Base-by-base conservation (phyloP, 2,329 filamentous ascomycete species). In the Phialocephala sp. region DNA sequence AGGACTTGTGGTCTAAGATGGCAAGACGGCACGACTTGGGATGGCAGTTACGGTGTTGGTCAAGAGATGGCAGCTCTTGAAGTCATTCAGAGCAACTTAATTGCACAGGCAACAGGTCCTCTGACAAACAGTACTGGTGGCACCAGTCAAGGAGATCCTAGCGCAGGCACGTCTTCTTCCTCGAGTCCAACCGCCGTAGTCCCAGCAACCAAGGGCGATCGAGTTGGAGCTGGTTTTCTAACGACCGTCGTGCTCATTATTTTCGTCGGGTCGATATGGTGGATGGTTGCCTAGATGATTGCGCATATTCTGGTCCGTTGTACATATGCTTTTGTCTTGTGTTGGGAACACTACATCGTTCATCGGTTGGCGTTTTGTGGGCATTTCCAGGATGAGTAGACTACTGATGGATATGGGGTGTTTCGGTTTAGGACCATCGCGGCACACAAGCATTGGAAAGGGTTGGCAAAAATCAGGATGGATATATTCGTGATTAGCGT, bases 201-300 rank as follows among this genome's bases (percentile, higher is more conserved):
- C 12, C 65, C 74, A 5, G 74, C 78, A 6, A 79, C 76, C 0
- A 82, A 81, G 0, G 88, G 82, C 8, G 91, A 93, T 74, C 85
- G 81, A 69, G 89, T 86, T 4, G 92, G 91, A 11, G 91, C 91
- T 37, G 86, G 85, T 14, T 84, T 93, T 66, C 69, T 88, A 55
- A 94, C 91, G 0, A 76, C 85, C 1, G 36, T 89, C 6, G 58
- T 76, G 5, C 75, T 92, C 1, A 71, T 83, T 4, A 77, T 80
- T 4, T 78, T 91, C 45, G 64, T 89, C 12, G 81, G 81, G 1
- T 85, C 85, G 36, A 79, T 80, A n/a, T 85, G 81, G 80, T 86
- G 83, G 81, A 84, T 86, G 80, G 77, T 84, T 57, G 36, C 65
- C 41, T 62, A 55, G 56, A 39, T 8, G 52, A 8, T 35, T 54